Evolutionary conservation across 805 yeast species (phyloP), one percentile per base, ranked within the genome.

Genomic region (Candida anglica): DNA sequence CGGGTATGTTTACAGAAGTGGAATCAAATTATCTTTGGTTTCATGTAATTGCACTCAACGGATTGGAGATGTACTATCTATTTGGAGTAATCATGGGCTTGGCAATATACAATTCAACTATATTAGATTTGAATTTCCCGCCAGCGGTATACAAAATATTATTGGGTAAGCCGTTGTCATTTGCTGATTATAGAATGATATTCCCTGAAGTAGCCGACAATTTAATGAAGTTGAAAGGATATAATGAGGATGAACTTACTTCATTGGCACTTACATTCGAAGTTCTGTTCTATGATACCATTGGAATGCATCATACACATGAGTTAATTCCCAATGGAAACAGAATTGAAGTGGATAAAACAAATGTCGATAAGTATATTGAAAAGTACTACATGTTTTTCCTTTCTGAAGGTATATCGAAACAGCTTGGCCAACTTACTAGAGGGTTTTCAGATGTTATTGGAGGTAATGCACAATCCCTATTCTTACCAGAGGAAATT

Each of bases 81-180:
- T 81, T 88, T 35, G 98, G 98, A 0, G 85, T 84, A 2, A 81
- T 88, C 2, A 59, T 93, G 26, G 98, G 96, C 0, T 67, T 93
- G 45, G 97, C 98, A 0, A 80, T 93, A 21, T 87, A 86, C 56
- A 93, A 91, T 56, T 84, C 96, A 0, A 82, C 88, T 1, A 87
- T 89, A 31, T 62, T 91, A 29, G 96, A 88, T 52, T 63, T 91
- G 36, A 74, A 73, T 28, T 77, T 91, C 36, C 96, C 98, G 0
- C 60, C 64, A 21, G 84, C 84, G 0, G 56, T 88, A 24, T 93
- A 84, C 60, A 89, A 87, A 58, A 73, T 85, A 40, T 60, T 91
- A 25, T 63, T 86, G 45, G 70, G 68, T 3, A 65, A 72, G 33
- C 73, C 73, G 4, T 60, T 78, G 18, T 69, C 68, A 0, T 58